A percentile compares a stretch with the other conserved stretches of the same genome.
These are phyloP conservation scores for Phytophthora colocasiae DNA, from an alignment of 352 stramenopile genomes.

Conservation along the genomic window DNA sequence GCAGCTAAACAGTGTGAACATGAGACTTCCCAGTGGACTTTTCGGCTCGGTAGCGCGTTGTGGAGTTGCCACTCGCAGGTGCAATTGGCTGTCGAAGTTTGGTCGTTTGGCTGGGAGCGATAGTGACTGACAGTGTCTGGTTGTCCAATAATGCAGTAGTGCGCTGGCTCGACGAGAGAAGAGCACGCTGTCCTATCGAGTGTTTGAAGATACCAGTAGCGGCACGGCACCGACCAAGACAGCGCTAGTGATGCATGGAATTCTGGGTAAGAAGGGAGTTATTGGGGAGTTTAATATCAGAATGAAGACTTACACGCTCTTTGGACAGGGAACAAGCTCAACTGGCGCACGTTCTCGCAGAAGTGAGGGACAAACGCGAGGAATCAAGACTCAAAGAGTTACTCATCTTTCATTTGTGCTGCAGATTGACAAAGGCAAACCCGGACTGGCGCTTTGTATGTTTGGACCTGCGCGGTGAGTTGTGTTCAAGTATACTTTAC, in stretches of 20 bases:
- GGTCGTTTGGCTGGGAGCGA: not conserved
- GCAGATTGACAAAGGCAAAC: slow-evolving; percentile 64
- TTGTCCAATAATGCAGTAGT: slow-evolving; percentile 8
- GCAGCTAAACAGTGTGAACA: slow-evolving; percentile 1
- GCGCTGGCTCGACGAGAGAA: slow-evolving; percentile 36
- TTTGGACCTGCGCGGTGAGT: slow-evolving; percentile 71
- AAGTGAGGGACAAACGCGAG: slow-evolving; percentile 38
- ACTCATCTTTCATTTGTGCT: slow-evolving; percentile 6
- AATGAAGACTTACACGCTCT: slow-evolving; percentile 1
- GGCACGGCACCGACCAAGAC: slow-evolving; percentile 59
- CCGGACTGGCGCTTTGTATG: slow-evolving; percentile 75
- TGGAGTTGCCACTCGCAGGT: slow-evolving; percentile 33
- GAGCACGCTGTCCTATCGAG: slow-evolving; percentile 68
- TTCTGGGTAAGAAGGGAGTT: slow-evolving; percentile 55
- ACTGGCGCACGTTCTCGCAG: slow-evolving; percentile 84
- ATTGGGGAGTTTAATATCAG: not conserved
- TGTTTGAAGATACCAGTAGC: slow-evolving; percentile 60
- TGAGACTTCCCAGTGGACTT: slow-evolving; percentile 25
- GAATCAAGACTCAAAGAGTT: not conserved
- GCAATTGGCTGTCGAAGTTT: slow-evolving; percentile 2
- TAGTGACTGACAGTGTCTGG: not conserved
- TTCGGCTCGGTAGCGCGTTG: slow-evolving; percentile 16
- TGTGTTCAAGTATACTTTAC: not conserved
- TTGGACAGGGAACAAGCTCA: slow-evolving; percentile 79
- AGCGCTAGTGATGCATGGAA: slow-evolving; percentile 81